Evolutionary conservation across 768 basidiomycete genomes (phyloP), one percentile per base, ranked within the genome.

Genomic region (Candolleomyces eurysporus): DNA sequence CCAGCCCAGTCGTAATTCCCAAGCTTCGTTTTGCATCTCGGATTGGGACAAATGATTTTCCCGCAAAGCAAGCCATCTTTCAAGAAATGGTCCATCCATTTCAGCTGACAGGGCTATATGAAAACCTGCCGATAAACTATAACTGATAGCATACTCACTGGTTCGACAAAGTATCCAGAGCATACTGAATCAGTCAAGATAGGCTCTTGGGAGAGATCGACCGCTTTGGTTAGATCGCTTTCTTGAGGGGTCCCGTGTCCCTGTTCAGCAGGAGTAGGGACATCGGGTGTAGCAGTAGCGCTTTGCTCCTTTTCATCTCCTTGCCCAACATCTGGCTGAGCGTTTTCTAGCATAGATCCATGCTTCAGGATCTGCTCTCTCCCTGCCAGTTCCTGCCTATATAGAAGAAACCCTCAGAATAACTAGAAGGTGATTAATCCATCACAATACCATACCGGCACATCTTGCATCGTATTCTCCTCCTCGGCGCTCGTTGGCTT

Each of bases 1-100:
- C 96, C 96, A 4, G 95, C 94, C 96, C 96, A 99, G 71, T 97
- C 96, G 67, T 88, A 98, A 72, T 92, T 97, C 3, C 96, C 96
- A 16, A 99, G 81, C 76, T 99, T 99, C 32, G 85, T 87, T 4
- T 83, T 82, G 67, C 96, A 99, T 69, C 91, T 94, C 68, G 87
- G 82, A 72, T 96, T 96, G 5, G 96, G 96, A 67, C 96, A 99
- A 0, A 84, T 63, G 65, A 99, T 91, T 80, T 95, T 97, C 19
- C 96, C 96, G 0, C 87, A 84, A 40, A 96, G 76, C 48, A 87
- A 81, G 0, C 94, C 96, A 17, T 78, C 73, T 40, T 85, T 81
- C 10, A 98, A 76, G 66, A 90, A 84, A 5, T 88, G 82, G 56
- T 94, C 88, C 96, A 99, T 99, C 96, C 96, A 99, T 67, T 88